A percentile compares a stretch with the other conserved stretches of the same genome.
Conservation (phyloP, 345 rosid species). For the Corymbia maculata region DNA sequence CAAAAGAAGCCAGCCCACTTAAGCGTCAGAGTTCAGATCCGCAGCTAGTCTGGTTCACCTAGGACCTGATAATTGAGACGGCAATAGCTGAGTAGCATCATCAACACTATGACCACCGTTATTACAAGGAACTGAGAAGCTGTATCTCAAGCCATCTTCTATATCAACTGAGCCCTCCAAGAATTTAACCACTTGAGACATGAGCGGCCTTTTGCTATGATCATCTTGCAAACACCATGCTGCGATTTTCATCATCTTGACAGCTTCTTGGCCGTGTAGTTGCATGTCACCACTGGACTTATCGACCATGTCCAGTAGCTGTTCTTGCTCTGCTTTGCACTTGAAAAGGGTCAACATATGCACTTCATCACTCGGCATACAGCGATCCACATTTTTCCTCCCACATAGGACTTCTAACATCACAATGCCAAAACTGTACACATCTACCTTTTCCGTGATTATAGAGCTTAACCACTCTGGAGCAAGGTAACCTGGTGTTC, state of each 20-base stretch:
- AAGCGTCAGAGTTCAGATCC: not conserved
- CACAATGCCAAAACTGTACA: not conserved
- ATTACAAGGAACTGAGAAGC: not conserved
- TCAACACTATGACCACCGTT: fast-evolving
- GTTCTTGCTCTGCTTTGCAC: not conserved
- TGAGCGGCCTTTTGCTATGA: not conserved
- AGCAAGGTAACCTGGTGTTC: not conserved
- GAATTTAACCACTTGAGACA: not conserved
- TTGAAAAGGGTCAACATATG: not conserved
- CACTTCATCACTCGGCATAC: not conserved
- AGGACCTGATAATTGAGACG: not conserved
- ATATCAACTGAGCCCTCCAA: not conserved
- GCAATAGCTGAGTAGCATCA: not conserved
- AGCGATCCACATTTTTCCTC: not conserved
- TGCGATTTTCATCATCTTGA: not conserved
- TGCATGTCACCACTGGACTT: not conserved
- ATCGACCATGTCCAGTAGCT: not conserved
- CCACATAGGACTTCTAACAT: not conserved
- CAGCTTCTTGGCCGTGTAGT: not conserved
- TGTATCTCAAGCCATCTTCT: not conserved
- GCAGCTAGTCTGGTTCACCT: not conserved
- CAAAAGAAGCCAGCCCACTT: not conserved
- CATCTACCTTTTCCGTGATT: not conserved
- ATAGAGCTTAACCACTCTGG: not conserved
- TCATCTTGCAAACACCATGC: not conserved